Conservation (phyloP, 306 rosid genomes). For the Dryas drummondii region DNA sequence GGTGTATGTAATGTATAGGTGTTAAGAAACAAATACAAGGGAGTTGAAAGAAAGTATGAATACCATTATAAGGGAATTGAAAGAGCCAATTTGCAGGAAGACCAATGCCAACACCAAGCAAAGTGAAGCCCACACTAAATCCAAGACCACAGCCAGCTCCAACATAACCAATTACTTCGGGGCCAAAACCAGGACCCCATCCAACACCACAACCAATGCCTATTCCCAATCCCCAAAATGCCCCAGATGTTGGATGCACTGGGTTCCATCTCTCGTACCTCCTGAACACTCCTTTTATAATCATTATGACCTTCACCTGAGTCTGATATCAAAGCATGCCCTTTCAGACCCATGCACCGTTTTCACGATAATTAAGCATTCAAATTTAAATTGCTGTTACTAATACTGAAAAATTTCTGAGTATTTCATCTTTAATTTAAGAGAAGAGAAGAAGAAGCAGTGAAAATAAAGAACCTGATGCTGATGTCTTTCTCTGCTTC, state of each 20-base stretch:
- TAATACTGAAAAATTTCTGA: no score
- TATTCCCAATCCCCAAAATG: conserved; percentile 95
- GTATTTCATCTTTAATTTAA: no score
- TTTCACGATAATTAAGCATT: no score
- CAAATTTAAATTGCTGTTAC: no score
- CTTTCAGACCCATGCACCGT: no score
- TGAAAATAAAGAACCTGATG: no score
- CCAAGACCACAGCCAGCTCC: conserved; percentile 98
- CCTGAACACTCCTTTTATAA: conserved; percentile 68
- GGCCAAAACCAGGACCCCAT: conserved; percentile 99
- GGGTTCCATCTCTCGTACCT: conserved; percentile 88
- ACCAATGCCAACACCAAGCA: conserved; percentile 81
- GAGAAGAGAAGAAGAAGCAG: no score
- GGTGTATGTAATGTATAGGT: no score
- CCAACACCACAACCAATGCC: conserved; percentile 96
- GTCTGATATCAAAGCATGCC: no score
- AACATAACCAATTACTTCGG: conserved; percentile 88
- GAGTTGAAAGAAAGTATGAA: not conserved
- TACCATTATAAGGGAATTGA: conserved; percentile 65
- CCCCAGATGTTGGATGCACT: conserved; percentile 85
- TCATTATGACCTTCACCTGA: conserved; percentile 53
- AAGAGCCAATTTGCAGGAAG: conserved; percentile 64
- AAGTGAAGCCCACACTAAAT: conserved; percentile 78
- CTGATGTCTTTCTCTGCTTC: no score
- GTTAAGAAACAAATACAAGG: no score